phyloP scores from a whole-genome alignment of 2,329 filamentous ascomycete species.

The Sarocladium oryzae region DNA sequence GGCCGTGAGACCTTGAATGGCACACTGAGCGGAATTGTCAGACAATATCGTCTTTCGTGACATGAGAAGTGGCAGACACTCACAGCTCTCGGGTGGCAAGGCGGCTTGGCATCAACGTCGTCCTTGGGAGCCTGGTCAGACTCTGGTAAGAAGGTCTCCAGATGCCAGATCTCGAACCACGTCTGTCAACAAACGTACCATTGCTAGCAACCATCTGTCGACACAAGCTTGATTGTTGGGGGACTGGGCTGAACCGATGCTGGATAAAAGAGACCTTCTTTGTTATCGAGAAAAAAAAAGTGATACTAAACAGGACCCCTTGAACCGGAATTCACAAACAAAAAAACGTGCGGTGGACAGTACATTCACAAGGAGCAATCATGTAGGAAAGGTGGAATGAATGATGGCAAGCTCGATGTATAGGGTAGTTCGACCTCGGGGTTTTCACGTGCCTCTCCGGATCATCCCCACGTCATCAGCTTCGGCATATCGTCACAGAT shows the following conservation, averaged over 20 bases:
- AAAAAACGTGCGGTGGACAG: no score
- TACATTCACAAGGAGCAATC: background rate
- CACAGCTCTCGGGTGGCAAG: constrained; percentile 13
- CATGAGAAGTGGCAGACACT: background rate
- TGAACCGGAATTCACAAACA: no score
- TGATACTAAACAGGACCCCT: no score
- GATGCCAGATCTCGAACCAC: no score
- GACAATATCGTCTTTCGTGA: background rate
- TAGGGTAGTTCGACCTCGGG: background rate
- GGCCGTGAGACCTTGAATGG: constrained; percentile 13
- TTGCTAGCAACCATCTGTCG: no score
- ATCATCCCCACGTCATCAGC: background rate
- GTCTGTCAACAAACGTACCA: no score
- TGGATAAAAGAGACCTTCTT: no score
- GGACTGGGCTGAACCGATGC: no score
- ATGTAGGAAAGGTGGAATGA: no score
- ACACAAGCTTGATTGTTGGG: no score
- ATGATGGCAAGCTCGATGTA: no score
- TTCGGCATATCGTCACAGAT: background rate
- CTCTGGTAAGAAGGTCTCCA: background rate
- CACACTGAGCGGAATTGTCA: constrained; percentile 9
- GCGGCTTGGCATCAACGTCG: constrained; percentile 12
- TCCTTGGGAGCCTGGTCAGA: constrained; percentile 11
- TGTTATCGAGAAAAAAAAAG: no score
- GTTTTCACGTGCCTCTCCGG: background rate